A percentile compares a stretch with the other conserved stretches of the same genome.
Conservation (phyloP, 352 stramenopile species). For the Globisporangium cederbergense region DNA sequence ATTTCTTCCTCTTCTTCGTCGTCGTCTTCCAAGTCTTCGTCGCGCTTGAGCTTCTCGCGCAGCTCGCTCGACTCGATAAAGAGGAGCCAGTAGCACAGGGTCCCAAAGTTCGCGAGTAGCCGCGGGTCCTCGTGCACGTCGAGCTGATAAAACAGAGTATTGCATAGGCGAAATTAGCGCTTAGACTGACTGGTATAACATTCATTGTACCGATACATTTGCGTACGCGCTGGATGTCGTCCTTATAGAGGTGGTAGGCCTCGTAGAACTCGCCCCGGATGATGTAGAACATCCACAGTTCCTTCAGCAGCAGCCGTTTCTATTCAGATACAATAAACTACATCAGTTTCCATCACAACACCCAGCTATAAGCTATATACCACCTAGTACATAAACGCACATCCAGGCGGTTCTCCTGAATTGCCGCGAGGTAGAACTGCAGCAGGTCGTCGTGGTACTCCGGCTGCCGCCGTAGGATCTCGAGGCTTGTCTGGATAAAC, state of each 20-base stretch:
- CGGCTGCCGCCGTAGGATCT: conserved; percentile 62
- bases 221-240: conserved; percentile 54
- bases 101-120: conserved; percentile 66
- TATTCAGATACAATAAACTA: no score
- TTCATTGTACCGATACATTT: no score
- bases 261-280: conserved; percentile 76
- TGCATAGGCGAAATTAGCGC: no score
- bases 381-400: no score
- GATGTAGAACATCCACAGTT: conserved; percentile 72
- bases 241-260: conserved; percentile 72
- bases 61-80: conserved; percentile 74
- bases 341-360: no score
- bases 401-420: conserved; percentile 44
- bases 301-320: conserved; percentile 66
- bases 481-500: conserved; percentile 53
- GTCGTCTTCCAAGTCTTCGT: conserved; percentile 20
- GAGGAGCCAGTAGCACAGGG: conserved; percentile 83
- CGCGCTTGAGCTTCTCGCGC: conserved; percentile 40
- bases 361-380: no score
- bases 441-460: conserved; percentile 50
- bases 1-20: conserved; percentile 30
- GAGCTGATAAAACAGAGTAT: no score
- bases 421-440: conserved; percentile 47
- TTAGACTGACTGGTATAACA: no score
- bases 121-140: conserved; percentile 54